Evolutionary conservation across 2,329 filamentous ascomycete genomes (phyloP).

Genomic region (Neurospora sp.): DNA sequence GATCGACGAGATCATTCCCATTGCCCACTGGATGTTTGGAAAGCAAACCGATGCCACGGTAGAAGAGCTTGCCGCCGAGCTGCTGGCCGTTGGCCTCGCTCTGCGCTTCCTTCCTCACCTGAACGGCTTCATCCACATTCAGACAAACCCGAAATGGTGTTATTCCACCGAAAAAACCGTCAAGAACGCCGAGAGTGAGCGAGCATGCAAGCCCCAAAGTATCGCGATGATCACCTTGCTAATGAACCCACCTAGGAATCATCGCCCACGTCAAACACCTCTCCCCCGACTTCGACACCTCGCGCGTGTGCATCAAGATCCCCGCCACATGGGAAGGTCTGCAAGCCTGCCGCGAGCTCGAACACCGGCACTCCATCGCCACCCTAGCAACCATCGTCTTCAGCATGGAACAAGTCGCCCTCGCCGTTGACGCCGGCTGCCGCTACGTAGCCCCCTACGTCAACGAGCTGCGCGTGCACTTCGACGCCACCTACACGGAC

Average conservation of each 20-base stretch:
- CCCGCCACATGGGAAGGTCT: slow-evolving; percentile 55
- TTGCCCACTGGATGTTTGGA: slow-evolving; percentile 23
- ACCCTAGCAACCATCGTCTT: slow-evolving; percentile 57
- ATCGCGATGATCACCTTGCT: too few relatives aligned
- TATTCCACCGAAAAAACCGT: slow-evolving; percentile 41
- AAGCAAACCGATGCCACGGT: slow-evolving; percentile 26
- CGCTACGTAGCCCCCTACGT: slow-evolving; percentile 58
- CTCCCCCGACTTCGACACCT: slow-evolving; percentile 32
- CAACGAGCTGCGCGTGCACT: slow-evolving; percentile 55
- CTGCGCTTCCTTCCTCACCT: slow-evolving; percentile 40
- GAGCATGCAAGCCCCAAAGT: slow-evolving; percentile 13
- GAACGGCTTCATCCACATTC: slow-evolving; percentile 45
- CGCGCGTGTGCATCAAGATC: slow-evolving; percentile 53
- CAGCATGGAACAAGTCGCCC: slow-evolving; percentile 47
- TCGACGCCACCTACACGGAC: slow-evolving; percentile 42
- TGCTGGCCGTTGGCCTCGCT: slow-evolving; percentile 46
- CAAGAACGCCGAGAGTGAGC: slow-evolving; percentile 39
- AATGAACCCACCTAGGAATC: slow-evolving; percentile 31
- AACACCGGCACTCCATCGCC: slow-evolving; percentile 38
- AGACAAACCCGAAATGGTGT: slow-evolving; percentile 47
- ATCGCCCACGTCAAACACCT: slow-evolving; percentile 36
- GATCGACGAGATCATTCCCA: slow-evolving; percentile 27
- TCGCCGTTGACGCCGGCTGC: slow-evolving; percentile 48
- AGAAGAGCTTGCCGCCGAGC: slow-evolving; percentile 44
- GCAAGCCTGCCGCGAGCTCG: slow-evolving; percentile 45